Conservation (phyloP, 176 grass and related monocot genomes). For the Luzula sylvatica region DNA sequence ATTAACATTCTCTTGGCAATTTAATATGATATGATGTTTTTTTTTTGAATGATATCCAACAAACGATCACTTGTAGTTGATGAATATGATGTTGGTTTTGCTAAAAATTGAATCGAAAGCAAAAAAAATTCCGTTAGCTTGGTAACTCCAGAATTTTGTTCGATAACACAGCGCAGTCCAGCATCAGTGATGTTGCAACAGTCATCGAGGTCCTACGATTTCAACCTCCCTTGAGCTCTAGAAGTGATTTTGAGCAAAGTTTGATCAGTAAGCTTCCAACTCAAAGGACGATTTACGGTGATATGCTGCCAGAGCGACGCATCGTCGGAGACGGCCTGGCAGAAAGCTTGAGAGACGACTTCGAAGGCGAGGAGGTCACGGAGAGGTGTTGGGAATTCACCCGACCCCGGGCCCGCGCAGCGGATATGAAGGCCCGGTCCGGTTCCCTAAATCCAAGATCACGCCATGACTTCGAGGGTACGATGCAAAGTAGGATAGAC, state of each 20-base stretch:
- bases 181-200: constrained; percentile 49
- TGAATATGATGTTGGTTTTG: neutral
- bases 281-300: constrained; percentile 27
- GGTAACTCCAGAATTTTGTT: constrained; percentile 45
- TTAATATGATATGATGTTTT: too few relatives aligned
- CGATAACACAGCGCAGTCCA: constrained; percentile 37
- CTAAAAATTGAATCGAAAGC: neutral
- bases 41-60: neutral
- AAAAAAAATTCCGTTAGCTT: constrained; percentile 30
- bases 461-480: too few relatives aligned
- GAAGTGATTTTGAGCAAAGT: constrained; percentile 24
- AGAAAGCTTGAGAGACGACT: constrained; percentile 25
- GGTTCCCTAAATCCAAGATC: too few relatives aligned
- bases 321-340: constrained; percentile 39
- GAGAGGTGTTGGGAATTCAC: too few relatives aligned
- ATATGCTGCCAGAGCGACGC: constrained; percentile 40
- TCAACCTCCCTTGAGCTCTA: constrained; percentile 31
- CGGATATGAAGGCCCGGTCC: too few relatives aligned
- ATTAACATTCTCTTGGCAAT: too few relatives aligned
- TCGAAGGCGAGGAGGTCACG: constrained; percentile 53
- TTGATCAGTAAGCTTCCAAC: constrained; percentile 24
- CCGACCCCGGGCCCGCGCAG: too few relatives aligned
- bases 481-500: too few relatives aligned
- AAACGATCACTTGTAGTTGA: neutral
- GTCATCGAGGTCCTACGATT: constrained; percentile 46